phyloP scores from a whole-genome alignment of 2,329 filamentous ascomycete species.

The Sclerotinia trifoliorum region DNA sequence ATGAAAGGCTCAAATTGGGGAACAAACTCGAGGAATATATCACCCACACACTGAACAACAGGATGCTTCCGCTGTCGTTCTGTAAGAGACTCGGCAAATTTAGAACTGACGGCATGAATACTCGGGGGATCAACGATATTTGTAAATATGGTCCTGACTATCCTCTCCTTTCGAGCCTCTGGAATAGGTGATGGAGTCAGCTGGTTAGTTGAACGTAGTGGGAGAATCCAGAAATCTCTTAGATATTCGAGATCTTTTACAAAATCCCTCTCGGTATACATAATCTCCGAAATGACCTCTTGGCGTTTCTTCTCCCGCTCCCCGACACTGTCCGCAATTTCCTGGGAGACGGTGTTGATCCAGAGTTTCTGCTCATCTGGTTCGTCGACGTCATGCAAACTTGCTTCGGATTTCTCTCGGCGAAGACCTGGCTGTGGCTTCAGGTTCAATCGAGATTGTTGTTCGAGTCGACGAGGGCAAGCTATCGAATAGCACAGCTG shows the following conservation, averaged over 20 bases:
- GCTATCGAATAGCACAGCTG: slow-evolving; percentile 97
- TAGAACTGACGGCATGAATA: slow-evolving; percentile 87
- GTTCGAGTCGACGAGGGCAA: slow-evolving; percentile 87
- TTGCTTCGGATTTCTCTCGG: slow-evolving; percentile 65
- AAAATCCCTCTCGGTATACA: slow-evolving; percentile 98
- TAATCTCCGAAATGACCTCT: slow-evolving; percentile 96
- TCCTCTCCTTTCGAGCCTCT: slow-evolving; percentile 79
- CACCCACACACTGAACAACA: slow-evolving; percentile 84
- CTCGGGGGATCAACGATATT: slow-evolving; percentile 82
- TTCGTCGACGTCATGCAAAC: slow-evolving; percentile 81
- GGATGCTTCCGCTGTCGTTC: slow-evolving; percentile 85
- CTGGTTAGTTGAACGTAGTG: slow-evolving; percentile 70
- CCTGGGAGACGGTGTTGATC: slow-evolving; percentile 98
- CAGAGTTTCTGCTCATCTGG: slow-evolving; percentile 96
- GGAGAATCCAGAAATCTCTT: slow-evolving; percentile 97
- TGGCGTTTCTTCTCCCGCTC: slow-evolving; percentile 96
- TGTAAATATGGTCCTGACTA: slow-evolving; percentile 91
- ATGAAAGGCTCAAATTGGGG: slow-evolving; percentile 96
- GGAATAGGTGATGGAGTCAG: slow-evolving; percentile 76
- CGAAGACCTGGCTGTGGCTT: slow-evolving; percentile 82
- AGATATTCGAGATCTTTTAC: slow-evolving; percentile 98
- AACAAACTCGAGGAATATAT: slow-evolving; percentile 90
- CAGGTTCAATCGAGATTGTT: slow-evolving; percentile 90
- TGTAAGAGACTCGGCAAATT: slow-evolving; percentile 84
- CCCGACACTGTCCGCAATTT: slow-evolving; percentile 83